Percentiles rank a stretch among this genome's conserved stretches.
Evolutionary conservation across 2,329 filamentous ascomycete species (phyloP).

Genomic region (Dryadomyces sulphureus): DNA sequence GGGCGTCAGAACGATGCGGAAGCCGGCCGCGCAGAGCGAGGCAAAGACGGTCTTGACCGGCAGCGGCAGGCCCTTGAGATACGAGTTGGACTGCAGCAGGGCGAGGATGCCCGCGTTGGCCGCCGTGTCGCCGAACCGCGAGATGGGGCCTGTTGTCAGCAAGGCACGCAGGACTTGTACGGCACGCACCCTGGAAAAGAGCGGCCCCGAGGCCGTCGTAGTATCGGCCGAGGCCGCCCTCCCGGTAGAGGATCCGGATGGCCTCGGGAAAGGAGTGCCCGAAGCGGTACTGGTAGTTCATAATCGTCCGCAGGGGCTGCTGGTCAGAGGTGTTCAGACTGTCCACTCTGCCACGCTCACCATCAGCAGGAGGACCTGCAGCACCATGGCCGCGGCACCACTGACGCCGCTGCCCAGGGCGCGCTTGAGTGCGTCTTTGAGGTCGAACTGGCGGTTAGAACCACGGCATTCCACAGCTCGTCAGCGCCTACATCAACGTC

Average conservation of each 20-base stretch:
- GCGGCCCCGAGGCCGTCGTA: conserved; percentile 30
- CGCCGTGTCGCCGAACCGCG: conserved; percentile 32
- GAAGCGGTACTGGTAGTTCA: conserved; percentile 36
- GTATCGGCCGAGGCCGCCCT: conserved; percentile 27
- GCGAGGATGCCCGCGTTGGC: conserved; percentile 35
- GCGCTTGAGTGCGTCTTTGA: conserved; percentile 25
- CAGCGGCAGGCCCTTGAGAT: conserved; percentile 26
- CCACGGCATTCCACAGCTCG: background rate
- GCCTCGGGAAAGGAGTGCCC: conserved; percentile 25
- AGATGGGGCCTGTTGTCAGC: conserved; percentile 24
- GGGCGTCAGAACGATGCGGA: conserved; percentile 31
- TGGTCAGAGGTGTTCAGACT: background rate
- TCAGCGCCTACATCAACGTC: conserved; percentile 21
- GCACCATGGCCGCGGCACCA: conserved; percentile 31
- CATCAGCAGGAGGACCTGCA: conserved; percentile 32
- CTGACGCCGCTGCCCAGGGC: conserved; percentile 31
- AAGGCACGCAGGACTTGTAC: background rate
- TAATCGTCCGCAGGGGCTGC: conserved; percentile 31
- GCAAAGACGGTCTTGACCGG: conserved; percentile 30
- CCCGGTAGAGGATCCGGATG: conserved; percentile 23
- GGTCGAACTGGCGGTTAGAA: conserved; percentile 23
- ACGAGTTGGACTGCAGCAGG: conserved; percentile 29
- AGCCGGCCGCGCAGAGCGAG: conserved; percentile 29
- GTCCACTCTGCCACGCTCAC: conserved; percentile 14
- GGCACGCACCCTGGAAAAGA: conserved; percentile 25